Evolutionary conservation across 2,329 filamentous ascomycete species (phyloP).

Genomic region (Passalora sequoiae): DNA sequence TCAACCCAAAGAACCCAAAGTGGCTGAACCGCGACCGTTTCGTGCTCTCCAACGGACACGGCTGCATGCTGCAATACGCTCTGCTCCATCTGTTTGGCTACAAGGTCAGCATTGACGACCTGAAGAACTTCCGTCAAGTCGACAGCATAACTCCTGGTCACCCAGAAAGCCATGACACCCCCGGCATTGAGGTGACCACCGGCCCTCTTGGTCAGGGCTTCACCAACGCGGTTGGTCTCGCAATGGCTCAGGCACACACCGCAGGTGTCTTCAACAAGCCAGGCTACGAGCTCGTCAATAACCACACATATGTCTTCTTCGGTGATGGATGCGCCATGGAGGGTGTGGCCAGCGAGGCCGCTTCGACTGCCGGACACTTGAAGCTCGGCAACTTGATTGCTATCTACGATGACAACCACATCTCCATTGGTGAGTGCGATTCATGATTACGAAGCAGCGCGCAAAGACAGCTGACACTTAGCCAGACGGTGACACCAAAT

Average conservation of each 20-base stretch:
- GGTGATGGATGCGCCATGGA: constrained; percentile 99
- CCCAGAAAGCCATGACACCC: constrained; percentile 93
- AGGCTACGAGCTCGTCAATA: constrained; percentile 83
- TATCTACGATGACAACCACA: constrained; percentile 98
- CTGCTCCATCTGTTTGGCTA: constrained; percentile 97
- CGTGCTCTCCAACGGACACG: constrained; percentile 97
- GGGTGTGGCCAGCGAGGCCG: constrained; percentile 90
- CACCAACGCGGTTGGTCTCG: constrained; percentile 93
- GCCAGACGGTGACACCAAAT: constrained; percentile 86
- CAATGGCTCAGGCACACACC: constrained; percentile 90
- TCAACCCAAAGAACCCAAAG: constrained; percentile 98
- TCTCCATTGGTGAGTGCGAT: constrained; percentile 61
- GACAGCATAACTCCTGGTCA: constrained; percentile 89
- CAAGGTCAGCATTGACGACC: constrained; percentile 75
- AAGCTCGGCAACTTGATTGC: constrained; percentile 96
- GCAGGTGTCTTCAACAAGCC: constrained; percentile 94
- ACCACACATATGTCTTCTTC: constrained; percentile 96
- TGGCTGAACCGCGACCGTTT: constrained; percentile 98
- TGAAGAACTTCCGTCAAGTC: constrained; percentile 86
- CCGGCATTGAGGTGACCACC: constrained; percentile 95
- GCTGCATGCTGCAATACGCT: constrained; percentile 99
- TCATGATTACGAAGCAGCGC: too few relatives aligned
- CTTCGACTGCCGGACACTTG: constrained; percentile 87
- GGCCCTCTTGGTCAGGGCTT: constrained; percentile 97
- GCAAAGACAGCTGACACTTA: constrained; percentile 13